Evolutionary conservation across 2,329 filamentous ascomycete genomes (phyloP), one percentile per base, ranked within the genome.

Genomic region (Hypoxylon sp.): DNA sequence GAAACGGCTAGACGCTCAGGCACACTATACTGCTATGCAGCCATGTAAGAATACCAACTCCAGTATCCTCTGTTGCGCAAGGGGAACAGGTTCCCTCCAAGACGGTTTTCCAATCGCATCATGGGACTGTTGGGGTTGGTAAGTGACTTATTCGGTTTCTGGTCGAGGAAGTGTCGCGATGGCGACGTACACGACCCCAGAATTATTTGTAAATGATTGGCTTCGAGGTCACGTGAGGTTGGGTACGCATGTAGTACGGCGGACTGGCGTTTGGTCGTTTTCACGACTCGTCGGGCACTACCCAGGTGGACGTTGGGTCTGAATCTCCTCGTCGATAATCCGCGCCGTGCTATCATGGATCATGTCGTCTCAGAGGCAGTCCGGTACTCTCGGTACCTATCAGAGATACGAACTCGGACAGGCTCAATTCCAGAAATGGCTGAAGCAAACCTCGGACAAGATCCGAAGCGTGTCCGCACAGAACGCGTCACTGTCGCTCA

Each of bases 351-450:
- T 35, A 35, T 35, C 42, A 18, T 24, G 17, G 37, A 45, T 8
- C 13, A 55, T 55, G 52, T 11, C 46, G 21, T 29, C 17, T 27
- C 23, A 35, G 3, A 49, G 46, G 20, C 46, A 55, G 38, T 59
- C 55, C 2, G 59, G 55, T 3, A 54, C 59, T 48, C 37, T 58
- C 11, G 50, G 59, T 5, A 62, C 55, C 3, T 62, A 58, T 23
- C 54, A 59, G 41, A 53, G 59, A 29, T 62, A 62, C 18, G 59
- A 59, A 46, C 47, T 62, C 8, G 59, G 59, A 17, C 55, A 62
- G 37, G 47, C 48, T 18, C 59, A 62, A 42, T 62, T 55, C 24
- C 51, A 50, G 24, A 45, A 35, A 55, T 62, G 59, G 59, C 50
- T 62, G n/a, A 53, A 58, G 48, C 55, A 62, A 51, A 55, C 59